A percentile compares a stretch with the other conserved stretches of the same genome.
These are phyloP conservation scores for Heterobasidion annosum DNA, from an alignment of 1,284 basidiomycete species.

Conservation along the genomic window DNA sequence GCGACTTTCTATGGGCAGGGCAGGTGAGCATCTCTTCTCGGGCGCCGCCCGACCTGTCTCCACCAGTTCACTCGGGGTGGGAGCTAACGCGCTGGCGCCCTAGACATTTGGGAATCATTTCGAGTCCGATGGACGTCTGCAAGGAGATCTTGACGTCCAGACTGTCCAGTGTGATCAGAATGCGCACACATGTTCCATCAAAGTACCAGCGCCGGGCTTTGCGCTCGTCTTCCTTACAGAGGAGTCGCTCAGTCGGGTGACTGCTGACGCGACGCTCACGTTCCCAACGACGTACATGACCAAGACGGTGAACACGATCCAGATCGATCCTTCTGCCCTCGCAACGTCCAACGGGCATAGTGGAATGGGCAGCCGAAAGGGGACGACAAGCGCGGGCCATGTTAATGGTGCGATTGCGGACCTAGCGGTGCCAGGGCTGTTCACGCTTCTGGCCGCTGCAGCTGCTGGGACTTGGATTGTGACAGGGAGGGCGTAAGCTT, in stretches of 20 bases:
- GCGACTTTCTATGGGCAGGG: constrained; percentile 66
- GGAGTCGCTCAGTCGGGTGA: constrained; percentile 28
- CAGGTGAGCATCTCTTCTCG: constrained; percentile 26
- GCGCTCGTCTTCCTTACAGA: constrained; percentile 67
- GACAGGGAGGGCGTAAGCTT: not conserved
- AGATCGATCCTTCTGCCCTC: constrained; percentile 23
- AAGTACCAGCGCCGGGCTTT: constrained; percentile 61
- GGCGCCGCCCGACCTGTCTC: not conserved
- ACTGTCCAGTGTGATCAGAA: constrained; percentile 42
- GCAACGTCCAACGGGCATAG: constrained; percentile 18
- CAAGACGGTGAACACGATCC: constrained; percentile 38
- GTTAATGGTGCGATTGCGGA: not conserved
- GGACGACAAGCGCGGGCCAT: constrained; percentile 2
- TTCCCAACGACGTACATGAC: constrained; percentile 47
- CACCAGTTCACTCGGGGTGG: not conserved
- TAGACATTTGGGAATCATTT: constrained; percentile 64
- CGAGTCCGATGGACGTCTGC: constrained; percentile 52
- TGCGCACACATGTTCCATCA: constrained; percentile 45
- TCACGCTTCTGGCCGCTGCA: not conserved
- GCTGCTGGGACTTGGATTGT: not conserved
- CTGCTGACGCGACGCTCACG: constrained; percentile 31
- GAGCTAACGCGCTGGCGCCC: not conserved
- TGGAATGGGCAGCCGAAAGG: constrained; percentile 9
- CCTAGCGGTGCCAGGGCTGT: not conserved
- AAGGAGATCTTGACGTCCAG: constrained; percentile 39